Percentiles rank a stretch among this genome's conserved stretches.
Conservation (phyloP, 2,329 filamentous ascomycete genomes). For the Hypoxylon sp. region DNA sequence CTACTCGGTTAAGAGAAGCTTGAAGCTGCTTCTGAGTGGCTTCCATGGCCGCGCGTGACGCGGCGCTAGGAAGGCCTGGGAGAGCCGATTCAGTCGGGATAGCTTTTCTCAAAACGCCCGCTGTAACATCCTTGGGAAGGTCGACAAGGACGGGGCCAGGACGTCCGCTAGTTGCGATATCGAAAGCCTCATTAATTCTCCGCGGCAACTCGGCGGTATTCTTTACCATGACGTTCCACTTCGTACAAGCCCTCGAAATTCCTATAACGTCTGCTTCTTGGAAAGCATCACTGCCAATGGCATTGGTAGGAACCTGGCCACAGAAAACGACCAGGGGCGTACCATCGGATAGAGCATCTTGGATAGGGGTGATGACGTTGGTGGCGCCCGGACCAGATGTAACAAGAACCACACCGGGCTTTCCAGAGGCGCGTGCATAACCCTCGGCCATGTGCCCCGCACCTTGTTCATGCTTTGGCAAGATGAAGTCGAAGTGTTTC, state of each 20-base stretch:
- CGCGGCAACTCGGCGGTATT: slow-evolving; percentile 92
- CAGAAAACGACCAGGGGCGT: slow-evolving; percentile 96
- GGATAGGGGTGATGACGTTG: slow-evolving; percentile 96
- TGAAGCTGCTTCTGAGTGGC: slow-evolving; percentile 80
- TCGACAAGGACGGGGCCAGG: slow-evolving; percentile 97
- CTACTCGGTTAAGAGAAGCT: slow-evolving; percentile 81
- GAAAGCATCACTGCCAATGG: slow-evolving; percentile 96
- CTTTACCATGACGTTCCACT: slow-evolving; percentile 99
- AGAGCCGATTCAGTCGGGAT: slow-evolving; percentile 84
- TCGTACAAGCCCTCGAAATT: slow-evolving; percentile 94
- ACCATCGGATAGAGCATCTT: slow-evolving; percentile 94
- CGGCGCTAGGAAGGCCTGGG: slow-evolving; percentile 86
- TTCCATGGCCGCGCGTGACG: slow-evolving; percentile 84
- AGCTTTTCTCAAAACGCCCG: slow-evolving; percentile 82
- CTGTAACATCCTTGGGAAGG: slow-evolving; percentile 96
- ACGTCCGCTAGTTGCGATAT: slow-evolving; percentile 94
- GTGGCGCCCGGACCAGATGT: slow-evolving; percentile 97
- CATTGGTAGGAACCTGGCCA: slow-evolving; percentile 90
- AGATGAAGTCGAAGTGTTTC: slow-evolving; percentile 94
- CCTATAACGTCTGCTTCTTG: slow-evolving; percentile 96
- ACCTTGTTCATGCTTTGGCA: slow-evolving; percentile 96
- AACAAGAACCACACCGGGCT: slow-evolving; percentile 94
- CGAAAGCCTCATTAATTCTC: slow-evolving; percentile 97
- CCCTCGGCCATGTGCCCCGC: slow-evolving; percentile 99
- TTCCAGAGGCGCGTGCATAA: slow-evolving; percentile 92